Evolutionary conservation across 2,329 filamentous ascomycete genomes (phyloP), one percentile per base, ranked within the genome.

Genomic region (Pseudofabraea citricarpa): DNA sequence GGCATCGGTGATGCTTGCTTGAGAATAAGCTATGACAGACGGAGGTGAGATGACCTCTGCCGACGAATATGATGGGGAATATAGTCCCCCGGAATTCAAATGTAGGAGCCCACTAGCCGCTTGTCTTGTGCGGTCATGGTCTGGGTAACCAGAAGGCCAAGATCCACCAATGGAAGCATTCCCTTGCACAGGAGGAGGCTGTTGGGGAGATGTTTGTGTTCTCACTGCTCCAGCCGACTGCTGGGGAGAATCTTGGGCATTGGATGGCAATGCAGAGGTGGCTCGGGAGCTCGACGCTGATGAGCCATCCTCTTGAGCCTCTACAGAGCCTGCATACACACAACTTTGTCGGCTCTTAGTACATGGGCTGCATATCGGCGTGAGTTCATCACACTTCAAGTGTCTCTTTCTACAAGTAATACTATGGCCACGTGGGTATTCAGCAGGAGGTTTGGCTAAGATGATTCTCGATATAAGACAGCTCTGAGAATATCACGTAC

Each of bases 351-450:
- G 59, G 31, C 63, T 65, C 50, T 70, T 72, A 13, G 59, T 53
- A 54, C 69, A 73, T 50, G 65, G 66, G 27, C 63, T 63, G 49
- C 70, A 72, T 23, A 61, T 55, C 12, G 68, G 70, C 48, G 64
- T 66, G 22, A 58, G 56, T 55, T 72, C 69, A 48, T 71, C 69
- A 51, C 70, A 73, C 59, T 73, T 73, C 45, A 72, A 65, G 45
- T 71, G 64, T 41, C 71, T 57, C 41, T 59, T 59, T 41, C 67
- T 63, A 54, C 68, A 71, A 10, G 65, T 67, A 24, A 66, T 56
- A 53, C 67, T 69, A 46, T 46, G 20, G 22, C 16, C n/a, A n/a
- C n/a, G n/a, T n/a, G n/a, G n/a, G n/a, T n/a, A n/a, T n/a, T n/a
- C n/a, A n/a, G n/a, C n/a, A n/a, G n/a, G n/a, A n/a, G n/a, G n/a